These are phyloP conservation scores for Penicillium riverlandense DNA, from an alignment of 495 filamentous ascomycete species.

Conservation along the genomic window DNA sequence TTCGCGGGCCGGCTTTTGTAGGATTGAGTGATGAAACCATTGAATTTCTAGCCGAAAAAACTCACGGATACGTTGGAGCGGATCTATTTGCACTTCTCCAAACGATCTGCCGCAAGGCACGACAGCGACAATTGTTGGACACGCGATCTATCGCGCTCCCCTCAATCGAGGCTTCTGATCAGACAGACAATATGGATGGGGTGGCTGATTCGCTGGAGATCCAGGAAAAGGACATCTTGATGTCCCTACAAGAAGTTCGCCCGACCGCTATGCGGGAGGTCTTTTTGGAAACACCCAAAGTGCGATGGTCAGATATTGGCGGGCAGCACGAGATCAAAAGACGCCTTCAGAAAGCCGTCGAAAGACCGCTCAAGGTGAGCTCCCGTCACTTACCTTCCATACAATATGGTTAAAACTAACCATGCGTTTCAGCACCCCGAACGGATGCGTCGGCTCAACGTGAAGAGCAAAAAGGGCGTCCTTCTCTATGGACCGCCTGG, in stretches of 20 bases:
- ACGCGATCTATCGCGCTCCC: neutral
- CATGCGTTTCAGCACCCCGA: constrained; percentile 45
- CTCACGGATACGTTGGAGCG: constrained; percentile 63
- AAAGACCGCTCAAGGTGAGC: constrained; percentile 59
- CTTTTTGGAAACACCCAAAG: constrained; percentile 78
- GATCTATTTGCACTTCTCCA: constrained; percentile 51
- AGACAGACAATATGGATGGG: constrained; percentile 1
- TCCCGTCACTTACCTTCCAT: neutral
- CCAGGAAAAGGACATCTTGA: constrained; percentile 43
- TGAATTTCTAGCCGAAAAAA: constrained; percentile 46
- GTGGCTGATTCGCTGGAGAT: constrained; percentile 19
- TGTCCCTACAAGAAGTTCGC: constrained; percentile 50
- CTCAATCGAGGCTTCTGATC: neutral
- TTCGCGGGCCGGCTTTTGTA: constrained; percentile 26
- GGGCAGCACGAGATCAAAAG: constrained; percentile 78
- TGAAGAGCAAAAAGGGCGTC: constrained; percentile 71
- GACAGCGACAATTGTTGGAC: constrained; percentile 22
- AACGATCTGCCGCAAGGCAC: constrained; percentile 36
- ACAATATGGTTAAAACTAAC: constrained; percentile 1
- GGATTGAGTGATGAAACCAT: constrained; percentile 28
- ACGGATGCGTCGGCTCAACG: constrained; percentile 49
- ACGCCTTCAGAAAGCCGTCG: constrained; percentile 54
- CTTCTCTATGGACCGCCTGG: constrained; percentile 92
- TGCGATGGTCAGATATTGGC: constrained; percentile 85
- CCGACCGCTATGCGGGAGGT: constrained; percentile 89